Evolutionary conservation across 202 grass and related monocot species (phyloP), one percentile per base, ranked within the genome.

Genomic region (Bolboschoenoplectus hybrid): DNA sequence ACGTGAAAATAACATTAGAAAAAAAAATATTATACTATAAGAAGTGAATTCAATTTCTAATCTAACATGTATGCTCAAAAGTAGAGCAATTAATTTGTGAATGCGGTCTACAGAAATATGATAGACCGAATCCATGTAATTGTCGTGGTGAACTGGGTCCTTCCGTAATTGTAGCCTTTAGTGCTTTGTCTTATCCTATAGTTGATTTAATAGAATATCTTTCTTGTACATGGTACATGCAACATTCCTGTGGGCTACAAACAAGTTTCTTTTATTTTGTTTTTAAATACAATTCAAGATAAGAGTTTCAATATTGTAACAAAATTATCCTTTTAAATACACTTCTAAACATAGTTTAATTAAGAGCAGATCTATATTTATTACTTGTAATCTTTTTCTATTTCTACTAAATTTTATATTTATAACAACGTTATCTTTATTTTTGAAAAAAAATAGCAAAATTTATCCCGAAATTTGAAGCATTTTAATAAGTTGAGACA

Each of bases 91-190:
- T 35, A 65, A 65, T 9, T 56, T 16, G 13, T 56, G 10, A 35
- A 38, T 74, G 16, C 32, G 41, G 69, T 74, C 69, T 50, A 49
- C 44, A 49, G 44, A 47, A 72, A 74, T 17, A 74, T 26, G 69
- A 32, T 50, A 26, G n/a, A 74, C 43, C 69, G 50, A 16, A 49
- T 74, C 41, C 69, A 74, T 74, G 41, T 10, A 74, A 49, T 26
- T 74, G 69, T 4, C 69, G 16, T 73, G 43, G 16, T 20, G 16
- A 46, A n/a, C 43, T 19, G 69, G 69, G 69, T 73, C 43, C 69
- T 45, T 46, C 5, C 36, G 3, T 19, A 47, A 73, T 6, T 7
- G 40, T 46, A 5, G 17, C 6, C 11, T 8, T 35, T 64, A 6
- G 16, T 20, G 11, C 11, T 38, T 67, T 67, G 9, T 65, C 7